A percentile compares a stretch with the other conserved stretches of the same genome.
phyloP scores from a whole-genome alignment of 176 grass and related monocot species.

The Aegilops tauschii region DNA sequence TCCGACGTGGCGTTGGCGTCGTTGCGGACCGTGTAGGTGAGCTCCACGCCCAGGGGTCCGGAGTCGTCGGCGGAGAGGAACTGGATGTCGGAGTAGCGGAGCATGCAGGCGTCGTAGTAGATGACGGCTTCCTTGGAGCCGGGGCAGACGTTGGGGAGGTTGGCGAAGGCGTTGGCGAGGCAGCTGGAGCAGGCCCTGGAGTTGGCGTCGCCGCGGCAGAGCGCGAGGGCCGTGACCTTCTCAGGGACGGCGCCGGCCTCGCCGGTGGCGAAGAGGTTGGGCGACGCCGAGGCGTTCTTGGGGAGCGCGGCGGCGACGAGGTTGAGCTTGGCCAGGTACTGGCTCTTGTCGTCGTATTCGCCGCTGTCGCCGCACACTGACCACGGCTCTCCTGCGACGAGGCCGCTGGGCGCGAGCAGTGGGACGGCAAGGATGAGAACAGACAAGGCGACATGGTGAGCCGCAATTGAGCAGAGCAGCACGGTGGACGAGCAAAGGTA shows the following conservation, averaged over 20 bases:
- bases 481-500: too few relatives aligned
- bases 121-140: background rate
- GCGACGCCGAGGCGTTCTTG: conserved; percentile 10
- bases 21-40: background rate
- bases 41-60: background rate
- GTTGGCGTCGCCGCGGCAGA: conserved; percentile 42
- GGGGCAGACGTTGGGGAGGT: background rate
- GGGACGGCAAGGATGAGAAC: background rate
- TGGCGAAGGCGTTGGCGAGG: conserved; percentile 7
- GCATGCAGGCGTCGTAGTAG: conserved; percentile 30
- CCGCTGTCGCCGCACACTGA: background rate
- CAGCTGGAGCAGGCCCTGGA: background rate
- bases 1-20: background rate
- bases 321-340: conserved; percentile 30
- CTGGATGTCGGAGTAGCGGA: conserved; percentile 18
- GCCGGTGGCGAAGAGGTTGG: conserved; percentile 22
- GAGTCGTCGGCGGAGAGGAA: background rate
- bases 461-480: background rate
- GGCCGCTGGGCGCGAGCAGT: background rate
- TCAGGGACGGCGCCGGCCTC: conserved; percentile 5
- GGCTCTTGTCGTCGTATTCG: conserved; percentile 30
- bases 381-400: background rate
- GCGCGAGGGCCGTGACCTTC: conserved; percentile 6
- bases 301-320: conserved; percentile 3
- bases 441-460: background rate